Evolutionary conservation across 1,139 yeast species (phyloP), one percentile per base, ranked within the genome.

Genomic region (Hanseniaspora sp.): DNA sequence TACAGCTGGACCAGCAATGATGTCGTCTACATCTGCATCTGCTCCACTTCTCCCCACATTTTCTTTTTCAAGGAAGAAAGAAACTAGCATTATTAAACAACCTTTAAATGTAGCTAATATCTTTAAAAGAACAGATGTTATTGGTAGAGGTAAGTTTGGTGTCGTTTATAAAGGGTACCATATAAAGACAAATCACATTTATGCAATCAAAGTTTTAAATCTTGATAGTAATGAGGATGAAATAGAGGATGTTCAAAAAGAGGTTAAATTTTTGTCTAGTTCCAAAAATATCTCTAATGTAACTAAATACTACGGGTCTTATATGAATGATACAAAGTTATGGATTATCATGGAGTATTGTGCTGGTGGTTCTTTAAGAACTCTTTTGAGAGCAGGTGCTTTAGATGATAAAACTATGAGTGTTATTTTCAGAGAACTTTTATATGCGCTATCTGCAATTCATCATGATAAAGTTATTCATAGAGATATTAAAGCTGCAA

Each of bases 271-370:
- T 65, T 74, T 94, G 55, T 74, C 95, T 0, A 88, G 86, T 61
- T 72, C 94, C 59, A 85, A 86, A 60, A 81, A 80, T 56, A 83
- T 84, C 3, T 96, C 95, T 31, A 94, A 94, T 62, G 88, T 94
- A 51, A 88, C 96, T 2, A 90, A 84, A 60, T 94, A 94, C 69
- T 86, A 85, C 65, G 97, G 96, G 0, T 83, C 95, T 0, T 85
- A 84, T 60, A 69, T 94, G 43, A 79, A 82, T 58, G 96, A 92
- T 49, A 85, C 96, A 9, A 83, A 86, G 64, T 72, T 94, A 39
- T 94, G 99, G 98, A 90, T 94, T 66, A 81, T 94, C 56, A 94
- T 94, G 97, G 98, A 94, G 65, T 80, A 86, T 65, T 92, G 98
- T 68, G 95, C 95, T 1, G 99, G 98, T 13, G 99, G 99, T 0